phyloP scores from a whole-genome alignment of 2,329 filamentous ascomycete species.

The Harringtonia lauricola region DNA sequence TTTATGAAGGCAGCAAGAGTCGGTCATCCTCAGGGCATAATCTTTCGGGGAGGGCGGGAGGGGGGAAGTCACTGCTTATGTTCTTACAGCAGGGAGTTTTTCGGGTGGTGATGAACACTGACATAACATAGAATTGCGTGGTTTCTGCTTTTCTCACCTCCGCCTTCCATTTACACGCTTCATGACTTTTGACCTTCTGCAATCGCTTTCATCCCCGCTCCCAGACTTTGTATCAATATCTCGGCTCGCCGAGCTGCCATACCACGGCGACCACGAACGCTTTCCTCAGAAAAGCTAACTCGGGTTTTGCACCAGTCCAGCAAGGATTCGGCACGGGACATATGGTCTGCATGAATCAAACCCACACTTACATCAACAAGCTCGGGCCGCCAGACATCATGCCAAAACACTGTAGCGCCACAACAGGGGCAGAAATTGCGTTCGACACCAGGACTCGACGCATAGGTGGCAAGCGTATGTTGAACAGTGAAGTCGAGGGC shows the following conservation, averaged over 20 bases:
- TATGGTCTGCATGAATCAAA: constrained; percentile 35
- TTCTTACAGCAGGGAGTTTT: too few relatives aligned
- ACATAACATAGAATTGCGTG: too few relatives aligned
- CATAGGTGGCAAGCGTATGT: constrained; percentile 26
- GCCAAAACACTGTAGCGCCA: constrained; percentile 55
- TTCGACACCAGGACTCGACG: constrained; percentile 39
- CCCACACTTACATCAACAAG: constrained; percentile 56
- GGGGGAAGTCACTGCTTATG: too few relatives aligned
- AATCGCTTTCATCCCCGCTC: constrained; percentile 1
- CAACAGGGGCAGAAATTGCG: constrained; percentile 53
- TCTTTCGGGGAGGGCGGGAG: too few relatives aligned
- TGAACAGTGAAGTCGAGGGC: background rate
- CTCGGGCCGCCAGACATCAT: constrained; percentile 37
- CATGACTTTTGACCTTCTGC: background rate
- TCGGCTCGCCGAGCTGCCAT: constrained; percentile 15
- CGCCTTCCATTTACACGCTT: too few relatives aligned
- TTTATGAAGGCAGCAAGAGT: too few relatives aligned
- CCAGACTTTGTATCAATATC: constrained; percentile 17
- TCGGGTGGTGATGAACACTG: too few relatives aligned
- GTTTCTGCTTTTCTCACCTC: too few relatives aligned
- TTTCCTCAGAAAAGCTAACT: constrained; percentile 50
- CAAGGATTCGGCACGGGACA: constrained; percentile 45
- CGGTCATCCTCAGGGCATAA: too few relatives aligned
- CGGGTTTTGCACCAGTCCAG: constrained; percentile 49
- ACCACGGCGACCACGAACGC: constrained; percentile 19